Evolutionary conservation across 495 filamentous ascomycete species (phyloP).

Genomic region (Bombardia bombarda): DNA sequence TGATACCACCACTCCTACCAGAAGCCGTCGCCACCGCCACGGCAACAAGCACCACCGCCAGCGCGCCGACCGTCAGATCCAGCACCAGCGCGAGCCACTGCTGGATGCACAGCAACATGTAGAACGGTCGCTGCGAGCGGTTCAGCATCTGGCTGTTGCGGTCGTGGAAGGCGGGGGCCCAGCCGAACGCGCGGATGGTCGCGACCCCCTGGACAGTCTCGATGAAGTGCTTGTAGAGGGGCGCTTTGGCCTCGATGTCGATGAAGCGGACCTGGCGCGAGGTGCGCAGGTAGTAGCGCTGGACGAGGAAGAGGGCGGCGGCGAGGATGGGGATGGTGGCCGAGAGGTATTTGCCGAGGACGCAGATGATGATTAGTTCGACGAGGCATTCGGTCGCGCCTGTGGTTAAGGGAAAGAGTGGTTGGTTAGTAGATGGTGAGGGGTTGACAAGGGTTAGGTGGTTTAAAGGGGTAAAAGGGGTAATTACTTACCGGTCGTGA

Average conservation of each 20-base stretch:
- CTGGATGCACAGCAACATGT: conserved; percentile 38
- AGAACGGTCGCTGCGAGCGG: conserved; percentile 34
- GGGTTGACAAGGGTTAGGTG: too few species aligned
- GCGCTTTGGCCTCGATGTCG: conserved; percentile 36
- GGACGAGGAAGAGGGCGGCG: conserved; percentile 33
- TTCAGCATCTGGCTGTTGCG: conserved; percentile 44
- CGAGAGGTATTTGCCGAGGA: conserved; percentile 16
- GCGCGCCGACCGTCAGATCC: conserved; percentile 30
- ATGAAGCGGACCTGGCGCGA: conserved; percentile 50
- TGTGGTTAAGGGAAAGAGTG: too few species aligned
- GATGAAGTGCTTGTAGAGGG: conserved; percentile 28
- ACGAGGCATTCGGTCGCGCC: too few species aligned
- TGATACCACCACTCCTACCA: background rate
- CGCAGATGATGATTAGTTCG: conserved; percentile 15
- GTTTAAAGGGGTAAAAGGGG: too few species aligned
- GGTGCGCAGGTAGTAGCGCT: conserved; percentile 47
- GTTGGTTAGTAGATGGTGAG: too few species aligned
- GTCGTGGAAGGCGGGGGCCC: conserved; percentile 28
- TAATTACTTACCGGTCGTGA: background rate
- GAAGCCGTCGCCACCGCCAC: conserved; percentile 21
- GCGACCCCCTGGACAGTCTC: conserved; percentile 32
- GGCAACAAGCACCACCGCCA: conserved; percentile 30
- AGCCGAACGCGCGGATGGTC: conserved; percentile 40
- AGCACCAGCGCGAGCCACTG: conserved; percentile 40
- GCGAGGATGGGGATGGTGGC: conserved; percentile 19